Conservation (phyloP, 1,139 yeast genomes). For the Pichia sp. region DNA sequence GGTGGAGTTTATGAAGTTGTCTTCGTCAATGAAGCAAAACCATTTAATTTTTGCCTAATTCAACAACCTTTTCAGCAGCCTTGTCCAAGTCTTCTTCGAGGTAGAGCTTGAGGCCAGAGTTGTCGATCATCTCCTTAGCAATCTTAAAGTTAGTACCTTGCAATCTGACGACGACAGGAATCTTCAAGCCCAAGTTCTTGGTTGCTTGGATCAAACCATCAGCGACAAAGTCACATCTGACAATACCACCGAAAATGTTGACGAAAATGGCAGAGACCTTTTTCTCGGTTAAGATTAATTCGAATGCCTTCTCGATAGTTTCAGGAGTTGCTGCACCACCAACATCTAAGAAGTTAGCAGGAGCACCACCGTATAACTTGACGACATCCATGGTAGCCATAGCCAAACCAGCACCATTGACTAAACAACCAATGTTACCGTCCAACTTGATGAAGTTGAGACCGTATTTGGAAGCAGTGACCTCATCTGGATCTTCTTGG, state of each 20-base stretch:
- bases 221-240: conserved; percentile 98
- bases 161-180: conserved; percentile 95
- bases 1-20: too few species aligned
- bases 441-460: conserved; percentile 95
- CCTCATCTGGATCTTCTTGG: conserved; percentile 98
- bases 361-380: conserved; percentile 96
- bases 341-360: conserved; percentile 98
- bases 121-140: conserved; percentile 79
- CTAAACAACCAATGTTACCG: conserved; percentile 98
- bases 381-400: conserved; percentile 99
- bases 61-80: conserved; percentile 94
- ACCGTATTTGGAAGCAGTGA: conserved; percentile 82
- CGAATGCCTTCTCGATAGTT: conserved; percentile 96
- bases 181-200: conserved; percentile 77
- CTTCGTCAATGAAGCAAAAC: not conserved
- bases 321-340: conserved; percentile 99
- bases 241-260: conserved; percentile 98
- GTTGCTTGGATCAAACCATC: conserved; percentile 93
- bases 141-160: conserved; percentile 95
- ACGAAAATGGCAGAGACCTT: conserved; percentile 95
- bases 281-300: conserved; percentile 81
- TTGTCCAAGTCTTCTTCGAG: conserved; percentile 91
- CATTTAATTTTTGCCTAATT: conserved; percentile 34
- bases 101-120: conserved; percentile 90
- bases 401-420: conserved; percentile 99